phyloP scores from a whole-genome alignment of 495 filamentous ascomycete genomes.

The Daldinia decipiens region DNA sequence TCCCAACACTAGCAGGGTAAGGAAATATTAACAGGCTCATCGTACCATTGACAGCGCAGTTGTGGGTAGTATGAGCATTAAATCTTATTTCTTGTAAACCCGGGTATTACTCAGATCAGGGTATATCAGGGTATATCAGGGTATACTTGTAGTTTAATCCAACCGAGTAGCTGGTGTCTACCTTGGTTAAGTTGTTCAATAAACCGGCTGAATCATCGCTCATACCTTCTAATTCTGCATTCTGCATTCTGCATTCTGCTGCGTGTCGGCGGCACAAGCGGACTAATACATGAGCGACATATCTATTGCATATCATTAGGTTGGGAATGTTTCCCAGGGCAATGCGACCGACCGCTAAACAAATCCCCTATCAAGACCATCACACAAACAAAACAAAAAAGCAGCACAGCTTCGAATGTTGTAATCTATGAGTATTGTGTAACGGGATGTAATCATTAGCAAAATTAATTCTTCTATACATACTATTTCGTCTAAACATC shows the following conservation, averaged over 20 bases:
- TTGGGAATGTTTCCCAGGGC: constrained; percentile 4
- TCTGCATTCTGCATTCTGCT: background rate
- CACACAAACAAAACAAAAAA: constrained; percentile 4
- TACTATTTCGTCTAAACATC: constrained; percentile 1
- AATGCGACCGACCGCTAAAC: constrained; percentile 25
- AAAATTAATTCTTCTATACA: constrained; percentile 15
- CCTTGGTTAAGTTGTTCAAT: background rate
- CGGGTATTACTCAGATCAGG: constrained; percentile 11
- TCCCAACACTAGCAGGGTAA: constrained; percentile 16
- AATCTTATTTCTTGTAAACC: constrained; percentile 17
- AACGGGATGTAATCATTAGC: constrained; percentile 29
- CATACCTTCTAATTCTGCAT: background rate
- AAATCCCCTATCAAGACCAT: constrained; percentile 22
- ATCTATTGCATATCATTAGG: constrained; percentile 10
- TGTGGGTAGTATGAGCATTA: constrained; percentile 20
- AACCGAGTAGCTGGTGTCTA: constrained; percentile 7
- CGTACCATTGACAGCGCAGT: constrained; percentile 15
- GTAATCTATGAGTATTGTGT: constrained; percentile 25
- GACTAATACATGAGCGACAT: background rate
- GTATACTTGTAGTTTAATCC: constrained; percentile 9
- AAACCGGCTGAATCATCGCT: background rate
- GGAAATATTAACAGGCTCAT: constrained; percentile 31
- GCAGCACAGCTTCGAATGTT: constrained; percentile 19
- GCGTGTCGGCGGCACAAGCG: constrained; percentile 27
- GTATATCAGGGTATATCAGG: background rate